These are phyloP conservation scores for Candida mattraensis DNA, from an alignment of 805 yeast species.

Conservation along the genomic window DNA sequence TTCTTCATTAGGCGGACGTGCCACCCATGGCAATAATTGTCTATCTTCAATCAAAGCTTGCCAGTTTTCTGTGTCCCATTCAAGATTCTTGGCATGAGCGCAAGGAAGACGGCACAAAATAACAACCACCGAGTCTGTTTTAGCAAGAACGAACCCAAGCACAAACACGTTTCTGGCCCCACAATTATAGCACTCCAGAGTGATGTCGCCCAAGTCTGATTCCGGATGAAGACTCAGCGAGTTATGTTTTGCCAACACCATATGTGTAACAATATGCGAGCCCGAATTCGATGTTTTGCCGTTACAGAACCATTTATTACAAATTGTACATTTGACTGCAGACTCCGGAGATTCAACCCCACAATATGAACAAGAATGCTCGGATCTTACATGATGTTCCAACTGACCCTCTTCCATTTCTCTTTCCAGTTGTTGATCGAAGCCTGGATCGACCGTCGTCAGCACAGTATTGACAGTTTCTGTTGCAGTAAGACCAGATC, in stretches of 20 bases:
- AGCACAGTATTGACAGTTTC: too few relatives aligned
- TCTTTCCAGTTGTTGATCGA: neutral
- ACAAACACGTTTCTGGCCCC: slow-evolving; percentile 78
- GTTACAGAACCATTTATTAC: slow-evolving; percentile 90
- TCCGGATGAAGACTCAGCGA: slow-evolving; percentile 72
- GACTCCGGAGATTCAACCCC: slow-evolving; percentile 63
- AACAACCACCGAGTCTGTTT: slow-evolving; percentile 82
- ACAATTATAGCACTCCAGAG: slow-evolving; percentile 87
- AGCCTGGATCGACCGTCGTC: too few relatives aligned
- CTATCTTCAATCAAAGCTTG: slow-evolving; percentile 80
- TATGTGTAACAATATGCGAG: slow-evolving; percentile 83
- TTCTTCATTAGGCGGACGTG: slow-evolving; percentile 65
- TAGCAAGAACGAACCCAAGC: slow-evolving; percentile 85
- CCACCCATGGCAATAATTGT: slow-evolving; percentile 79
- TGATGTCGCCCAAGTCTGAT: slow-evolving; percentile 83
- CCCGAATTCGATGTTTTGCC: slow-evolving; percentile 52
- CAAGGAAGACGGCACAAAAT: slow-evolving; percentile 87
- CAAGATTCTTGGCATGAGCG: slow-evolving; percentile 67
- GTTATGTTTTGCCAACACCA: slow-evolving; percentile 78
- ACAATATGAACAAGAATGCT: slow-evolving; percentile 62
- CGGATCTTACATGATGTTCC: slow-evolving; percentile 16
- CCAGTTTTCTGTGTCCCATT: slow-evolving; percentile 91
- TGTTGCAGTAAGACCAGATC: too few relatives aligned
- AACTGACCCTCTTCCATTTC: slow-evolving; percentile 8
- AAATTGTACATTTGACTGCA: slow-evolving; percentile 73